Base-by-base conservation (phyloP, 1,284 basidiomycete species). In the Sphagnurus paluster region DNA sequence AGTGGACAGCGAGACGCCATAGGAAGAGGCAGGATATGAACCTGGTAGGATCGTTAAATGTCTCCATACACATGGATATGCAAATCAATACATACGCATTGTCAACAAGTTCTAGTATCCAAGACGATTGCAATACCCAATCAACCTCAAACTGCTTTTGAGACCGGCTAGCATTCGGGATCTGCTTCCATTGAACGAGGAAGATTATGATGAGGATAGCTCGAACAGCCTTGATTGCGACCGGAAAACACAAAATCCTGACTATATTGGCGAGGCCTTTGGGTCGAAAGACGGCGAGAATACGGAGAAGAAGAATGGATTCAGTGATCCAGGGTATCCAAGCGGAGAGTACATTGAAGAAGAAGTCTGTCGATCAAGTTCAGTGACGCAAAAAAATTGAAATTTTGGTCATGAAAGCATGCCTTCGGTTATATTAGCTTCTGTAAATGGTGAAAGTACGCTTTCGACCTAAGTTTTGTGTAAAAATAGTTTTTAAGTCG, bases 301-400 rank as follows among this genome's bases (percentile, higher is more conserved):
- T 32, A 5, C 41, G 30, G n/a, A 42, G 20, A 1, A 42, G 6
- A 20, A 42, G 41, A 19, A 42, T 25, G 1, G 21, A 30, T 8
- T 26, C 30, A 8, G 41, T 32, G 25, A 42, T 34, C 41, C 41
- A 42, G 16, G 41, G 41, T 32, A 42, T 42, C 41, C 41, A 42
- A 5, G 28, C 26, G 24, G 24, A 42, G 3, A 42, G 16, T 20
- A 34, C 7, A 4, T 34, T 35, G 13, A 25, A 35, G 4, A 42
- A 30, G 13, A 42, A 9, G 17, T 25, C 37, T 38, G 14, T 26
- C n/a, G n/a, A n/a, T n/a, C n/a, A n/a, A n/a, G n/a, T n/a, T n/a
- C n/a, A n/a, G n/a, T n/a, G n/a, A n/a, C n/a, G n/a, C n/a, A n/a
- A n/a, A n/a, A n/a, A n/a, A n/a, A n/a, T n/a, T n/a, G n/a, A n/a